Evolutionary conservation across 306 rosid species (phyloP).

Genomic region (Rosa multiflora): DNA sequence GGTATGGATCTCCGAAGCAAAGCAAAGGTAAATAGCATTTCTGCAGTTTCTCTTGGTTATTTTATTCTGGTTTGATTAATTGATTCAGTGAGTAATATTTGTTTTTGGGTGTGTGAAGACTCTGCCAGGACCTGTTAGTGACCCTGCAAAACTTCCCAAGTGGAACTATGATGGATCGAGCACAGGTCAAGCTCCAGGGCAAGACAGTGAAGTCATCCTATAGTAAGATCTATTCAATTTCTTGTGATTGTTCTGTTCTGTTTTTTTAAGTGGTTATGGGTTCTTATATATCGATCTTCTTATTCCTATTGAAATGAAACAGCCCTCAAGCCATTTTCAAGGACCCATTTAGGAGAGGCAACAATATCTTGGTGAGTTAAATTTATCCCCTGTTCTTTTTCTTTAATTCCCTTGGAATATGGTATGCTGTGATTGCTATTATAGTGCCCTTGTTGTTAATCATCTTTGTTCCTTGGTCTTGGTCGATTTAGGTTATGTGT

Average conservation of each 20-base stretch:
- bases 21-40: slow-evolving; percentile 67
- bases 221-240: slow-evolving; percentile 40
- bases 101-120: slow-evolving; percentile 49
- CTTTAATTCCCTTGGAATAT: not conserved
- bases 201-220: slow-evolving; percentile 85
- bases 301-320: slow-evolving; percentile 13
- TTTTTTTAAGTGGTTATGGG: not conserved
- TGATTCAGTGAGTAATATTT: slow-evolving; percentile 1
- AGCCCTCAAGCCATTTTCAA: slow-evolving; percentile 91
- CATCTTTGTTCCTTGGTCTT: slow-evolving; percentile 5
- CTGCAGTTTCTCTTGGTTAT: not conserved
- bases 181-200: slow-evolving; percentile 91
- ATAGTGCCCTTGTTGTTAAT: not conserved
- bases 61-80: not conserved
- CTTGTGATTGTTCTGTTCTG: not conserved
- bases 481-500: slow-evolving; percentile 56
- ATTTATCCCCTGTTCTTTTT: not conserved
- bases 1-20: slow-evolving; percentile 94
- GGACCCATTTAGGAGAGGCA: slow-evolving; percentile 89
- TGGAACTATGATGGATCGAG: slow-evolving; percentile 97
- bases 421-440: not conserved
- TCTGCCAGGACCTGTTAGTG: slow-evolving; percentile 61
- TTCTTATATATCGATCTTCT: not conserved
- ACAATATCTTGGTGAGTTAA: slow-evolving; percentile 61
- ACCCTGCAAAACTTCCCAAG: slow-evolving; percentile 79